phyloP scores from a whole-genome alignment of 1,284 basidiomycete species.

The Pterulicium gracile region DNA sequence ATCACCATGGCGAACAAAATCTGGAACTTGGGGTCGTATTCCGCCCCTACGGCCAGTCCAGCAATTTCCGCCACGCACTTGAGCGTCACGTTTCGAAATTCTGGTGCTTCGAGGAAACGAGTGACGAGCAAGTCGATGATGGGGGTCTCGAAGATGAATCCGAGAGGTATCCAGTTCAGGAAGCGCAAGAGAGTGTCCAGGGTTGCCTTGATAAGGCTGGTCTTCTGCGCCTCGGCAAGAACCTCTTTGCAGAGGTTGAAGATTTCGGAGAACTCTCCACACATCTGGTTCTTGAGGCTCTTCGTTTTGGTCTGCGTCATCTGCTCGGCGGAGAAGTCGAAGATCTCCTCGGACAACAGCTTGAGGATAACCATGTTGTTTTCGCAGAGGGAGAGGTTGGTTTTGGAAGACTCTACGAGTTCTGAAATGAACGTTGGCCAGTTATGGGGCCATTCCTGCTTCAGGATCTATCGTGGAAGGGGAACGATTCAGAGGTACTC shows the following conservation, averaged over 20 bases:
- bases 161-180: slow-evolving; percentile 98
- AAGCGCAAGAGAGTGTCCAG: slow-evolving; percentile 94
- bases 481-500: slow-evolving; percentile 12
- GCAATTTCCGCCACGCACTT: slow-evolving; percentile 99
- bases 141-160: slow-evolving; percentile 98
- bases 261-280: slow-evolving; percentile 93
- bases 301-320: slow-evolving; percentile 99
- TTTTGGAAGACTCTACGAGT: slow-evolving; percentile 94
- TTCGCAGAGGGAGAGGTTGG: slow-evolving; percentile 94
- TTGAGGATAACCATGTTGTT: slow-evolving; percentile 99
- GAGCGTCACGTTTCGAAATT: slow-evolving; percentile 96
- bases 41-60: slow-evolving; percentile 88
- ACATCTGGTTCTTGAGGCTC: slow-evolving; percentile 96
- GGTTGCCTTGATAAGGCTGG: slow-evolving; percentile 90
- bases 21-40: slow-evolving; percentile 98
- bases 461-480: slow-evolving; percentile 68
- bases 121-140: slow-evolving; percentile 92
- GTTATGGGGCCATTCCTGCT: slow-evolving; percentile 99
- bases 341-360: slow-evolving; percentile 97
- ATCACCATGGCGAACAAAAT: slow-evolving; percentile 98
- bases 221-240: slow-evolving; percentile 95
- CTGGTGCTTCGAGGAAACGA: slow-evolving; percentile 91
- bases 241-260: slow-evolving; percentile 96
- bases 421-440: slow-evolving; percentile 99
- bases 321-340: slow-evolving; percentile 97